Evolutionary conservation across 768 basidiomycete genomes (phyloP), one percentile per base, ranked within the genome.

Genomic region (Leccinum rimulosum): DNA sequence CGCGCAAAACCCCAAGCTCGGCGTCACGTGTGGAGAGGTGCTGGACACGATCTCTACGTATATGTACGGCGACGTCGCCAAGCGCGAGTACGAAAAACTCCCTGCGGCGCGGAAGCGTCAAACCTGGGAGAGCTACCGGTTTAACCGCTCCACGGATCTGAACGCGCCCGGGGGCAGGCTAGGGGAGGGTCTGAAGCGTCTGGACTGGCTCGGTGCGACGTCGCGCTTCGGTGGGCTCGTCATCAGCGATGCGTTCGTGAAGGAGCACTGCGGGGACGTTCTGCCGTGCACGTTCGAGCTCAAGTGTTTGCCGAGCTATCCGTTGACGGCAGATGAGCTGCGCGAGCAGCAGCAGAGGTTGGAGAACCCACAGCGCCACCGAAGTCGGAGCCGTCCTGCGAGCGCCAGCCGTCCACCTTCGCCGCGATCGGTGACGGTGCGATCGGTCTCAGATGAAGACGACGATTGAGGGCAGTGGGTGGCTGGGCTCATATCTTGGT

Each of bases 101-200:
- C 33, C 76, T 0, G 38, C 58, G 3, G 54, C 45, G n/a, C 74
- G 73, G 14, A 77, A 82, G 60, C 75, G 75, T 1, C 69, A 74
- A 10, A 75, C 89, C 12, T 74, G 74, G 45, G 74, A 78, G 28
- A 78, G 83, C 33, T 92, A 89, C 69, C 73, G 77, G 36, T 76
- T 81, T 68, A 92, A 93, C 68, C 82, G 91, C 19, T 86, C 86
- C 10, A 80, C 83, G 9, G 79, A 79, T 31, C 74, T 74, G 27
- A 83, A 82, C 51, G 88, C 85, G 2, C 89, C 91, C 1, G 91
- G 91, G 0, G 91, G 89, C 0, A 72, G 73, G 45, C 78, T 92
- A 4, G 84, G 83, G 8, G 77, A 81, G 51, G 84, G 84, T 9
- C 77, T 92, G 70, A 81, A 83, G 62, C 75, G 85, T 55, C 73